Evolutionary conservation across 108 stramenopile species (phyloP).

Genomic region (Cylindrotheca fusiformis): DNA sequence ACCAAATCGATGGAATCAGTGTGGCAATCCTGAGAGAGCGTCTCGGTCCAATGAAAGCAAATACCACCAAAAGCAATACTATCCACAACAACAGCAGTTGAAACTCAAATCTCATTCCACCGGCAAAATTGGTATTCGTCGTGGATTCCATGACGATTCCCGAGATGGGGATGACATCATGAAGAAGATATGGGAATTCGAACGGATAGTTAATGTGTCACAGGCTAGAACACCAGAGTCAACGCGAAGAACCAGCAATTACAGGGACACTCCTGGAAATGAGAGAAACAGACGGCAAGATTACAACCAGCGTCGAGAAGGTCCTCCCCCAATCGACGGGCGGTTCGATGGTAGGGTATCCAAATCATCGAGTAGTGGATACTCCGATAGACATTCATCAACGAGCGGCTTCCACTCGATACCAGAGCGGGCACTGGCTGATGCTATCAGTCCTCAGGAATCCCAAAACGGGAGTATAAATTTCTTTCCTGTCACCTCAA

Average conservation of each 20-base stretch:
- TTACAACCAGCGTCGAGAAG: background rate
- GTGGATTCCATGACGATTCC: too few relatives aligned
- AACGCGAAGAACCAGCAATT: background rate
- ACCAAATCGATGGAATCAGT: too few relatives aligned
- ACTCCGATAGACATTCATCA: background rate
- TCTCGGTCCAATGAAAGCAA: too few relatives aligned
- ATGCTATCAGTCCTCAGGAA: background rate
- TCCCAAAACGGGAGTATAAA: background rate
- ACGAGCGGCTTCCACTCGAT: background rate
- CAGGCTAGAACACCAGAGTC: background rate
- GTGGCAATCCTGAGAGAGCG: too few relatives aligned
- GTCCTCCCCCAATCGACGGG: background rate
- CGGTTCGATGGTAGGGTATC: background rate
- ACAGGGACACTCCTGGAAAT: too few relatives aligned
- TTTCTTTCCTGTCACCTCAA: too few relatives aligned
- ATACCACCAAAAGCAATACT: too few relatives aligned
- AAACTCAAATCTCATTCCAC: too few relatives aligned
- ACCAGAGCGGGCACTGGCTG: background rate
- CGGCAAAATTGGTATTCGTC: too few relatives aligned
- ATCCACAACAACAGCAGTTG: too few relatives aligned
- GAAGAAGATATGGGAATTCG: background rate
- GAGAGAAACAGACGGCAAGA: background rate
- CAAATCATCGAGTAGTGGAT: background rate
- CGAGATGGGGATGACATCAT: background rate
- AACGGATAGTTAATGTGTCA: background rate